Percentiles rank a stretch among this genome's conserved stretches.
These are phyloP conservation scores for Globisporangium spiculum DNA, from an alignment of 352 stramenopile genomes.

Conservation along the genomic window DNA sequence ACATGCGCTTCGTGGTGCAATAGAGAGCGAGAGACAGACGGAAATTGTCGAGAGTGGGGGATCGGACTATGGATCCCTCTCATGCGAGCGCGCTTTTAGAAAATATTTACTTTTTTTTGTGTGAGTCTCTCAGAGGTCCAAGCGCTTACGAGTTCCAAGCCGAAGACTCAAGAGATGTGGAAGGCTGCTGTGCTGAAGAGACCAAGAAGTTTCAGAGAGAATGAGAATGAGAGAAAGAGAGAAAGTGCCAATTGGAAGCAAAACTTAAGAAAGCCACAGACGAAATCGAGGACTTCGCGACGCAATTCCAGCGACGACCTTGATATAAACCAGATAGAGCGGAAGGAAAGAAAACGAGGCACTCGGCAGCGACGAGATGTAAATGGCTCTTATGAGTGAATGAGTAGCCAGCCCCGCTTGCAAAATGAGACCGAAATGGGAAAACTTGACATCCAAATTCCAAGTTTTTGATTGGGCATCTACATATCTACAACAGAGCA, in stretches of 20 bases:
- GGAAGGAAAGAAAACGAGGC: not conserved
- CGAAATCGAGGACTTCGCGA: not conserved
- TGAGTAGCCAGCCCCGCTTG: not conserved
- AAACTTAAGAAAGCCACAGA: not conserved
- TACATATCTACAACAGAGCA: not conserved
- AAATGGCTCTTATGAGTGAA: not conserved
- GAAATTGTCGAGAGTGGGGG: not conserved
- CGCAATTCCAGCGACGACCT: not conserved
- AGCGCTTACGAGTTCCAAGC: not conserved
- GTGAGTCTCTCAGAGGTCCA: not conserved
- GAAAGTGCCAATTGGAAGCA: not conserved
- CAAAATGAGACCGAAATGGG: not conserved
- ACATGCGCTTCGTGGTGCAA: constrained; percentile 80
- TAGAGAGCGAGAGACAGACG: constrained; percentile 22
- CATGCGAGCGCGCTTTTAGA: not conserved
- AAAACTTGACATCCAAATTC: not conserved
- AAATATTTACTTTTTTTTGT: constrained; percentile 5
- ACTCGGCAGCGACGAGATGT: not conserved
- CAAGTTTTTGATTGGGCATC: not conserved
- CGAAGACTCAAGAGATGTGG: not conserved
- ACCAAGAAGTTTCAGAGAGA: not conserved
- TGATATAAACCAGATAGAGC: constrained; percentile 1
- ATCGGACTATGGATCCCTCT: not conserved
- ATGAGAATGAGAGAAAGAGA: not conserved
- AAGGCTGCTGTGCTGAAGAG: not conserved